Base-by-base conservation (phyloP, 2,329 filamentous ascomycete species). In the Penicillium griseofulvum region DNA sequence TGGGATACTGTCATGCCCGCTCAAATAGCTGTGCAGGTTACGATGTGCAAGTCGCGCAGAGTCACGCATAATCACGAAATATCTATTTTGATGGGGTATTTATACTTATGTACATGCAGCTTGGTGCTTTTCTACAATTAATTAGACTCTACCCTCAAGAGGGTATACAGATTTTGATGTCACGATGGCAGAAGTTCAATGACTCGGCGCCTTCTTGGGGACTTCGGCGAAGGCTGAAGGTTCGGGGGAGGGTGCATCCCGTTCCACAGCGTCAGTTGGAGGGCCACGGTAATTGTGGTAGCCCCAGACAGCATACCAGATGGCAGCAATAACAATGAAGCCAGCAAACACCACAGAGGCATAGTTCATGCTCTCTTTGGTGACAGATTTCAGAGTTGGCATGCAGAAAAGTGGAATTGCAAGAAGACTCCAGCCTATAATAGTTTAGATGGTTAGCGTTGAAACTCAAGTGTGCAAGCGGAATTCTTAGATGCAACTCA, bases 301-400 rank as follows among this genome's bases (percentile, higher is more conserved):
- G 33, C 87, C 87, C 85, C 86, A 89, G 49, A 80, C 78, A 62
- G 84, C 76, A 75, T 91, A 91, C 87, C 87, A 91, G 8, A 75
- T 71, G 10, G 78, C 80, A 1, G 87, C 83, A 54, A 90, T 80
- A 37, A 77, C 46, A 52, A 83, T 80, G 58, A 88, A 87, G 5
- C 79, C 85, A 26, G 87, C 81, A 63, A 90, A 89, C n/a, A 91
- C 87, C 33, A 86, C 87, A 14, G 85, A 85, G 1, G 87, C 87
- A 71, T 89, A 91, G 78, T 91, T 91, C 78, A 90, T 87, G 37
- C 77, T 80, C 17, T 74, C 68, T 6, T 80, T 72, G 0, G 79
- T 81, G 37, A 88, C 84, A 6, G 84, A 84, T n/a, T 88, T 75
- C 41, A 73, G 73, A 0, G 84, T 81, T 0, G 67, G 68, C 68